Evolutionary conservation across 1,139 yeast species (phyloP), one percentile per base, ranked within the genome.

Genomic region (Saccharomyces hybrid): DNA sequence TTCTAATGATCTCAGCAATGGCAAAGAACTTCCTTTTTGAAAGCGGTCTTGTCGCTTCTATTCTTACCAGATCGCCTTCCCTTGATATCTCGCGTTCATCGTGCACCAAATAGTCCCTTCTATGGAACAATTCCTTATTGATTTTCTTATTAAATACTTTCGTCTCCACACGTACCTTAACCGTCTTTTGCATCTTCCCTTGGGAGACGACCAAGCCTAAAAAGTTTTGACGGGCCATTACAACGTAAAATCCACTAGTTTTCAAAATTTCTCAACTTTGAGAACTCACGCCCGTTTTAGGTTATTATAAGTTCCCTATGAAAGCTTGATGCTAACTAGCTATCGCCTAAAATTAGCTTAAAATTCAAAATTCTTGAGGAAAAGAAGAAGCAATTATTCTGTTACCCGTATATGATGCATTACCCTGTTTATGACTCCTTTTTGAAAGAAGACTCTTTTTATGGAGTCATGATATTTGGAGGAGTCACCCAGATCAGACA

Each of bases 181-280:
- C 91, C 60, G 98, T 91, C 77, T 93, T 93, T 72, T 81, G 79
- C 97, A 91, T 91, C 70, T 89, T 89, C 49, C 98, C 98, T 70
- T 90, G 97, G 55, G 97, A 88, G 46, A 89, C 84, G 63, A 93
- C 98, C 70, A 89, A 83, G 53, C 99, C 99, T 54, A 89, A 77
- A 68, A 91, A 88, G 70, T 88, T 89, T 65, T 88, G 96, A 73
- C 89, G 84, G 56, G 93, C 90, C 96, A 88, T 90, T 7, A 23
- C 44, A 16, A 20, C 38, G 38, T 32, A 32, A 32, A 32, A 6
- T 20, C 46, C 20, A 11, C 13, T 32, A 38, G 48, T 27, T 30
- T 32, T 25, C 7, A 7, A 25, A 31, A 16, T 13, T 34, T 20
- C 47, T 25, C 14, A 14, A 16, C 7, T 11, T 25, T n/a, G n/a